Conservation (phyloP, 2,329 filamentous ascomycete genomes). For the Microcyclospora pomicola region DNA sequence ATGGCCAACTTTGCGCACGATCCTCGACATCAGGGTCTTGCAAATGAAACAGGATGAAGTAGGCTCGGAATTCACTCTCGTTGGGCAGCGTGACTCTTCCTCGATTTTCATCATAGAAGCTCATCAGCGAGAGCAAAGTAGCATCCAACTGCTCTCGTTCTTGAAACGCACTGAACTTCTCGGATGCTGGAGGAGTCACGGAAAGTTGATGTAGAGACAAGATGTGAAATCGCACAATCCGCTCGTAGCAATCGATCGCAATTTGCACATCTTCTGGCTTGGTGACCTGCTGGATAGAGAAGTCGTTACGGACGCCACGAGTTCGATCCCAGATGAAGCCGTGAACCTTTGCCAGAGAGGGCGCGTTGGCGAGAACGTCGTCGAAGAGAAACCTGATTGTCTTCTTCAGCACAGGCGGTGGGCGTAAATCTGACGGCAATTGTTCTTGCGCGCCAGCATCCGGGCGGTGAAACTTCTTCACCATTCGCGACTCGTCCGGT, state of each 20-base stretch:
- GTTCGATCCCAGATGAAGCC: slow-evolving; percentile 54
- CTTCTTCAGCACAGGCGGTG: slow-evolving; percentile 33
- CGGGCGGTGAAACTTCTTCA: slow-evolving; percentile 50
- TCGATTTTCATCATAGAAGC: slow-evolving; percentile 45
- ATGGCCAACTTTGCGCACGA: slow-evolving; percentile 42
- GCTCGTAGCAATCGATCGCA: slow-evolving; percentile 47
- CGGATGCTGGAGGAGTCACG: slow-evolving; percentile 32
- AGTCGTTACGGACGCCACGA: slow-evolving; percentile 50
- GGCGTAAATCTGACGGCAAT: slow-evolving; percentile 49
- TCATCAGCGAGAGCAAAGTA: slow-evolving; percentile 46
- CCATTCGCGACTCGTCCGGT: slow-evolving; percentile 42
- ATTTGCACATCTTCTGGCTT: slow-evolving; percentile 42
- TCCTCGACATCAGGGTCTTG: slow-evolving; percentile 44
- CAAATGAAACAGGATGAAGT: slow-evolving; percentile 45
- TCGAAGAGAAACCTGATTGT: slow-evolving; percentile 32
- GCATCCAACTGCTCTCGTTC: slow-evolving; percentile 52
- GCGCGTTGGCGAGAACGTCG: slow-evolving; percentile 36
- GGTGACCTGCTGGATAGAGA: slow-evolving; percentile 47
- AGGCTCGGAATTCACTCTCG: slow-evolving; percentile 51
- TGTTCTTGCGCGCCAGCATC: slow-evolving; percentile 50
- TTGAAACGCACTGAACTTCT: slow-evolving; percentile 43
- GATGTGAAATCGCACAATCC: slow-evolving; percentile 51
- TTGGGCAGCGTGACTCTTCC: slow-evolving; percentile 38
- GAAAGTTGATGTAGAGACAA: slow-evolving; percentile 47
- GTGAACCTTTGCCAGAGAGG: slow-evolving; percentile 40